Conservation (phyloP, 768 basidiomycete genomes). For the Mycena polygramma region DNA sequence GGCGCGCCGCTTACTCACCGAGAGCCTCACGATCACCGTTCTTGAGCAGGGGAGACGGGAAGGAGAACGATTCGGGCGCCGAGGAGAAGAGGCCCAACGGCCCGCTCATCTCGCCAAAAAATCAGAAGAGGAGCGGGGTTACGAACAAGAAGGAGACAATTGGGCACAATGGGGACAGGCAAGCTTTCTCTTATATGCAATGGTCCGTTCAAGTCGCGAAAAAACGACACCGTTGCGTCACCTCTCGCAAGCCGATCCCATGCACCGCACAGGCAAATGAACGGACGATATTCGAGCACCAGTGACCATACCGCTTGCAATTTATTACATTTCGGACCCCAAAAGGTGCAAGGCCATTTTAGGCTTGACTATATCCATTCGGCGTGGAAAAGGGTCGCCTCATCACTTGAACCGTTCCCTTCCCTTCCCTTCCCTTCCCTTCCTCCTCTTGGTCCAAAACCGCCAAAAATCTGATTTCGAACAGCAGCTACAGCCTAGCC, state of each 20-base stretch:
- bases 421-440: no score
- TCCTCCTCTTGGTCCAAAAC: neutral
- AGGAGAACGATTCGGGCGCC: no score
- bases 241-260: neutral
- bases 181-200: conserved; percentile 13
- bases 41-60: neutral
- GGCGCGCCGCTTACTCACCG: neutral
- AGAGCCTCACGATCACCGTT: conserved; percentile 9
- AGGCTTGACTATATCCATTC: neutral
- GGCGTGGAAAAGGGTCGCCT: neutral
- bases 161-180: neutral
- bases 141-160: neutral
- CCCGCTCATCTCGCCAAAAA: no score
- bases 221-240: conserved; percentile 11
- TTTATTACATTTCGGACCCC: neutral
- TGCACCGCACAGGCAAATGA: neutral
- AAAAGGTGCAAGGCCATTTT: neutral
- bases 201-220: conserved; percentile 21
- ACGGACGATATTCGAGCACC: neutral
- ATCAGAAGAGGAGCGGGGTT: neutral
- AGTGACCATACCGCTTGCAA: no score
- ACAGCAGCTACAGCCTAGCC: no score
- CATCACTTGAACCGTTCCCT: no score
- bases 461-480: neutral
- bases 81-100: no score